Conservation (phyloP, 495 filamentous ascomycete genomes). For the Penicilliopsis zonata region DNA sequence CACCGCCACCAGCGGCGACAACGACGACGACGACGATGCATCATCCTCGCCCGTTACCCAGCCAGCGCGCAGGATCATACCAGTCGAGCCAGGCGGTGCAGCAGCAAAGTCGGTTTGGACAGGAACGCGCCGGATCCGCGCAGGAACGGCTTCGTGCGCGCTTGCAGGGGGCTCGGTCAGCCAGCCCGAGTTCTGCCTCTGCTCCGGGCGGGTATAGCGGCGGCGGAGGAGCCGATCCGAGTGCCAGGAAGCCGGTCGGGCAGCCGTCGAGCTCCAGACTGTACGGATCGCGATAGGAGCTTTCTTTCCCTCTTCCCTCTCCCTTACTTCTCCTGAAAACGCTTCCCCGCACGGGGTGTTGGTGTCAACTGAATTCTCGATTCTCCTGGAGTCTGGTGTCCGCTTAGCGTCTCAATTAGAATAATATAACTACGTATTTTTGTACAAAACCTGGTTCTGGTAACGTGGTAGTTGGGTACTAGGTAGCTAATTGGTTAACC, state of each 20-base stretch:
- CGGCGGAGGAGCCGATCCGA: constrained; percentile 12
- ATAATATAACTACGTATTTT: too few species aligned
- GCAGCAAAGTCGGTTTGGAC: constrained; percentile 13
- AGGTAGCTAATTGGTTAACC: too few species aligned
- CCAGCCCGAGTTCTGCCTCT: constrained; percentile 16
- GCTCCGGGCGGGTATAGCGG: background rate
- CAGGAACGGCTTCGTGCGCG: constrained; percentile 58
- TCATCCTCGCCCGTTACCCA: constrained; percentile 48
- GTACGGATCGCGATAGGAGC: background rate
- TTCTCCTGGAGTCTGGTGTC: too few species aligned
- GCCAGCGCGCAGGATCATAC: constrained; percentile 61
- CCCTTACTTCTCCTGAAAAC: too few species aligned
- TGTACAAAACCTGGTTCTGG: too few species aligned
- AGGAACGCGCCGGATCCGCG: constrained; percentile 42
- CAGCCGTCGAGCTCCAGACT: constrained; percentile 1
- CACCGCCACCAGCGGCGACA: constrained; percentile 14
- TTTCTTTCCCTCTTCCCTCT: too few species aligned
- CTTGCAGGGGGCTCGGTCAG: constrained; percentile 43
- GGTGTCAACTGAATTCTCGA: too few species aligned
- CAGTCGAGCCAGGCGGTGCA: constrained; percentile 32
- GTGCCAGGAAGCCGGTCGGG: constrained; percentile 25
- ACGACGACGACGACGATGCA: too few species aligned
- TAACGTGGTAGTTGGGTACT: too few species aligned
- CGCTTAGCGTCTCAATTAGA: too few species aligned
- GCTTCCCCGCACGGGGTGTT: too few species aligned